Evolutionary conservation across 805 yeast species (phyloP), one percentile per base, ranked within the genome.

Genomic region (Tetrapisispora namnaoensis): DNA sequence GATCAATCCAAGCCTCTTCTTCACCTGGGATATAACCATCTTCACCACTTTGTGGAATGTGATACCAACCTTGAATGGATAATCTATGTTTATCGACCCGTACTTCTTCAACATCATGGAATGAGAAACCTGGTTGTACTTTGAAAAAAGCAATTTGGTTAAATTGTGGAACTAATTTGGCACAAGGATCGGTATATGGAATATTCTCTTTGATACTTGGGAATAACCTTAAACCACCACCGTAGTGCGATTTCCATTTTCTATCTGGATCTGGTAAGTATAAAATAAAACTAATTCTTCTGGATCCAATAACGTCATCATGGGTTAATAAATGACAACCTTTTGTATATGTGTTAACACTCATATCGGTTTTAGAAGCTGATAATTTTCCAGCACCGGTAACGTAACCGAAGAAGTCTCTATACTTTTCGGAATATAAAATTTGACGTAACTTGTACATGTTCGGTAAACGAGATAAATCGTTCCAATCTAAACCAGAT

Each of bases 61-160:
- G 99, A 63, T 91, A 95, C 99, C 99, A 95, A 1, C 99, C 99
- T 60, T 93, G 96, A 51, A 93, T 87, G 0, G 96, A 86, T 35
- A 93, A 70, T 60, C 99, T 76, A 53, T 89, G 95, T 61, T 83
- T 86, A 61, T 90, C 95, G 1, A 82, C 95, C 52, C 83, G 77
- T 1, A 95, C 99, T 65, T 93, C 99, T 68, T 95, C 98, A 13
- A 93, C 99, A 59, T 95, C 99, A 65, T 93, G 99, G 75, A 93
- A 93, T 1, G 96, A 86, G 44, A 83, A 76, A 0, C 99, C 99
- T 0, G 99, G 99, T 62, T 89, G 93, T 14, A 93, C 98, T 5
- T 85, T 83, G 73, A 93, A 93, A 61, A 93, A 87, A 0, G 98
- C 96, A 61, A 93, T 83, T 66, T 93, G 97, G 63, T 93, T 93